Evolutionary conservation across 139 green algal genomes (phyloP).

Genomic region (Auxenochlorella pyrenoidosa): DNA sequence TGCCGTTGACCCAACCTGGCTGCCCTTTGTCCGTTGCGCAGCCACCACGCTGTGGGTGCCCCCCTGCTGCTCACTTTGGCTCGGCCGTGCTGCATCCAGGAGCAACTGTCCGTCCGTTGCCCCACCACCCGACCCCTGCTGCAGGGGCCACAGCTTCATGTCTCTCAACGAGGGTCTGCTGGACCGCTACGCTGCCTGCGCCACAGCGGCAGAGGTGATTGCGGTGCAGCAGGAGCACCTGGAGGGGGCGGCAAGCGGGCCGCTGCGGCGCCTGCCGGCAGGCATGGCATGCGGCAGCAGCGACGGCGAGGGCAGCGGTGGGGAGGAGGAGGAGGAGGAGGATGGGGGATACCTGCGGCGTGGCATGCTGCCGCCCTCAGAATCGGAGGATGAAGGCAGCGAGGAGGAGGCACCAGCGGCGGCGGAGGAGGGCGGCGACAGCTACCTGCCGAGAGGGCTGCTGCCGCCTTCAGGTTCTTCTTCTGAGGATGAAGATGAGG

Average conservation of each 20-base stretch:
- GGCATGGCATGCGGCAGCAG: constrained; percentile 16
- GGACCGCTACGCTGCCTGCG: constrained; percentile 82
- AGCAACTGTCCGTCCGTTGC: background rate
- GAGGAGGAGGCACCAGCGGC: constrained; percentile 9
- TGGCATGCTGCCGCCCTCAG: constrained; percentile 55
- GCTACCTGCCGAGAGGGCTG: background rate
- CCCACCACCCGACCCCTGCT: background rate
- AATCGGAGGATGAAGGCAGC: constrained; percentile 42
- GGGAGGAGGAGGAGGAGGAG: background rate
- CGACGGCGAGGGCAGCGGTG: background rate
- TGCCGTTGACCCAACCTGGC: no score
- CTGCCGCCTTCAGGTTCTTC: constrained; percentile 14
- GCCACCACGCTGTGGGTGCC: no score
- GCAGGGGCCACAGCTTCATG: constrained; percentile 93
- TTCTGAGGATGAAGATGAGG: constrained; percentile 1
- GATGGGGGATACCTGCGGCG: constrained; percentile 55
- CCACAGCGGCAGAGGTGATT: constrained; percentile 83
- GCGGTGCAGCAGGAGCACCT: constrained; percentile 69
- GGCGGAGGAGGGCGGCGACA: background rate
- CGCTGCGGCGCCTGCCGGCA: background rate
- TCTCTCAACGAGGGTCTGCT: constrained; percentile 90
- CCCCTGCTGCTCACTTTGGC: no score
- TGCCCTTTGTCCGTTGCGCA: no score
- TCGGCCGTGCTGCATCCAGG: background rate
- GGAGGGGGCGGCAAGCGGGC: constrained; percentile 4